Base-by-base conservation (phyloP, 345 rosid species). In the Moricandia moricandioides region DNA sequence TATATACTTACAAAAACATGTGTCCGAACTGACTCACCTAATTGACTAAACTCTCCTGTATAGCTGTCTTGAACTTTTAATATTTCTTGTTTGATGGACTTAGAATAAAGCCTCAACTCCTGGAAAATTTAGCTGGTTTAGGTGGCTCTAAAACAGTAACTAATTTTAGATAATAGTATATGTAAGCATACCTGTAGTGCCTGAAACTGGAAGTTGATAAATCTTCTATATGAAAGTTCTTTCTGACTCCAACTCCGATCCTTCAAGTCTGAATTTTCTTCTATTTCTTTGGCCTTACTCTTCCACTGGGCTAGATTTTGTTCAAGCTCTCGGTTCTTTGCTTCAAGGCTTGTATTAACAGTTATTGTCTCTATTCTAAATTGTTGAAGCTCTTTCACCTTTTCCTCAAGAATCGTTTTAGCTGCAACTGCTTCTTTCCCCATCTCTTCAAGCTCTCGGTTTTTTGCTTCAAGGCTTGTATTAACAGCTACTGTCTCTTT, bases 11-110 rank as follows among this genome's bases (percentile, higher is more conserved):
- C 33, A 43, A 30, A 45, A 14, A 17, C 34, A 35, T 31, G 34
- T 31, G 55, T 13, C n/a, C 56, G 51, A 59, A 40, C 56, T 33
- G 58, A 78, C 78, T 76, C 65, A 90, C 97, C 93, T 78, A 92
- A 62, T 67, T 57, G 76, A 70, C 69, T 72, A 62, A 88, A 85
- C 57, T 89, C 92, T 77, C 83, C 85, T 2, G 63, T 21, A 60
- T 84, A 85, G 61, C 71, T 80, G 55, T 76, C 69, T 55, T 78
- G 85, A 27, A 83, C 81, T 66, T 74, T 65, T 13, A 82, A 40
- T 45, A 92, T 71, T 80, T 95, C 96, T 70, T 84, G 84, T 82
- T 86, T 88, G 80, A 90, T 87, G 78, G 88, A 76, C 64, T 73
- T 70, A 3, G 86, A 86, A 63, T 83, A 81, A 10, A 70, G 55